phyloP scores from a whole-genome alignment of 83 land plant genomes.

The Thuja plicata region DNA sequence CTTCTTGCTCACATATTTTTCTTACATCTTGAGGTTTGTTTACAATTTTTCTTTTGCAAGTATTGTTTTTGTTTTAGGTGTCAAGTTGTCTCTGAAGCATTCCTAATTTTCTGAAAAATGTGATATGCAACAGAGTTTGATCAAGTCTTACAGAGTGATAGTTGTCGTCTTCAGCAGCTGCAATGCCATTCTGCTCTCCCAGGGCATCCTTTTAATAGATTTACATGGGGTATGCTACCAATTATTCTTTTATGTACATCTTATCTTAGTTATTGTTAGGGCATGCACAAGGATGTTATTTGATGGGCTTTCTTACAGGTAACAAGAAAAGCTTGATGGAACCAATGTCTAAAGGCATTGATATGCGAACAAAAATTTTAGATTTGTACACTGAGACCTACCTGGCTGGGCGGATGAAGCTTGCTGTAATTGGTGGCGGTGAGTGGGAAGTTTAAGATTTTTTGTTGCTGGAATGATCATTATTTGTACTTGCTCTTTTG shows the following conservation, averaged over 20 bases:
- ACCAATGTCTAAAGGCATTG: conserved; percentile 72
- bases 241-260: neutral
- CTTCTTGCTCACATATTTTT: neutral
- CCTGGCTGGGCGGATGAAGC: conserved; percentile 84
- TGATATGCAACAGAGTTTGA: conserved; percentile 61
- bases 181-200: conserved; percentile 84
- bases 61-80: neutral
- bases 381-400: conserved; percentile 71
- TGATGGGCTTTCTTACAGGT: conserved; percentile 34
- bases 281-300: neutral
- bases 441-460: neutral
- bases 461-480: neutral
- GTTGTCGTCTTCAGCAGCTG: conserved; percentile 87
- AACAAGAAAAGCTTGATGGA: conserved; percentile 88
- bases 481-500: neutral
- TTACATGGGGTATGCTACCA: conserved; percentile 80
- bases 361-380: conserved; percentile 78
- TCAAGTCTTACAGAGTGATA: conserved; percentile 87
- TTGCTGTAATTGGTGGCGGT: conserved; percentile 98
- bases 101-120: neutral
- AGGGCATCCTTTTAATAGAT: conserved; percentile 81
- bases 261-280: neutral
- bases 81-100: neutral
- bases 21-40: neutral
- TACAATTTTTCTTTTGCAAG: neutral